phyloP scores from a whole-genome alignment of 2,329 filamentous ascomycete species.

The Sporothrix luriei region DNA sequence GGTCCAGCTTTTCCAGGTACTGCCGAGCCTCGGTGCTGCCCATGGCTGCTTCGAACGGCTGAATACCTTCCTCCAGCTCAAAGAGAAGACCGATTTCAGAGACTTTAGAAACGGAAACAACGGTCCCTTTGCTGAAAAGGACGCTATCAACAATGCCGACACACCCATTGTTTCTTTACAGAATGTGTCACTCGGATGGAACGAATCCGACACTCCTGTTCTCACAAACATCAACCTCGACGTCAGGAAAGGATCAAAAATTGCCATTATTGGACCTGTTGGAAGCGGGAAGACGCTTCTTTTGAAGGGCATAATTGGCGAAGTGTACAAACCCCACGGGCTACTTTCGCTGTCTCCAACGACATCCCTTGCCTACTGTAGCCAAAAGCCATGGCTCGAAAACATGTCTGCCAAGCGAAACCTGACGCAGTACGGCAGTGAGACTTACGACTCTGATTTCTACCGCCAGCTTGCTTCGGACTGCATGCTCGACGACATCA shows the following conservation, averaged over 20 bases:
- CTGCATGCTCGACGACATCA: conserved; percentile 18
- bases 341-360: background rate
- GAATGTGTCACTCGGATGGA: conserved; percentile 12
- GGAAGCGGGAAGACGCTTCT: background rate
- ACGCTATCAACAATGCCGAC: background rate
- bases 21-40: conserved; percentile 24
- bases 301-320: conserved; percentile 14
- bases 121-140: background rate
- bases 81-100: conserved; percentile 16
- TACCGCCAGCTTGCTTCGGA: conserved; percentile 38
- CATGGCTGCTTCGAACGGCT: conserved; percentile 10
- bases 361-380: conserved; percentile 47
- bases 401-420: conserved; percentile 47
- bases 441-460: conserved; percentile 27
- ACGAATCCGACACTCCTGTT: background rate
- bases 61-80: background rate
- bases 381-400: conserved; percentile 49
- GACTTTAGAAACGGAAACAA: background rate
- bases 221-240: conserved; percentile 6
- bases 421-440: conserved; percentile 42
- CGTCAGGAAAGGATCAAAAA: conserved; percentile 2
- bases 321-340: conserved; percentile 5
- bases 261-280: conserved; percentile 5
- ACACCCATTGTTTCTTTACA: background rate
- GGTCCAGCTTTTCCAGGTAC: conserved; percentile 18